Conservation (phyloP, 2,329 filamentous ascomycete species). For the Grosmannia huntii region DNA sequence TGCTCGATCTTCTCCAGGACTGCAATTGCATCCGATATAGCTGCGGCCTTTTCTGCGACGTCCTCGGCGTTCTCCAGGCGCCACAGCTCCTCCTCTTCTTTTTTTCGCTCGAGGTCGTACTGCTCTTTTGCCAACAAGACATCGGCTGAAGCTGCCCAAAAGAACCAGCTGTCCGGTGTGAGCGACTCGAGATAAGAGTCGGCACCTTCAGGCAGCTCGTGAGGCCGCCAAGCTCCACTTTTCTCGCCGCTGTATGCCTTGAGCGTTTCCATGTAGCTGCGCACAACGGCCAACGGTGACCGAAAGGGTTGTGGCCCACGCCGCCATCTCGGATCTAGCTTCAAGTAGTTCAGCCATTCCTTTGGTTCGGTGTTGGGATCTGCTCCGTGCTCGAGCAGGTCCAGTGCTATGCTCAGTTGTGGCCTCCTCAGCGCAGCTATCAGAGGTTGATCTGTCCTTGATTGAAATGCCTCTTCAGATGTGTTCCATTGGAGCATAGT, state of each 20-base stretch:
- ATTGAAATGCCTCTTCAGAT: conserved; percentile 35
- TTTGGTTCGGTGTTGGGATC: conserved; percentile 49
- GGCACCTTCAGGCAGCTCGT: conserved; percentile 21
- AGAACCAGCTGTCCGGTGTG: conserved; percentile 43
- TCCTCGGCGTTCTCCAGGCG: conserved; percentile 19
- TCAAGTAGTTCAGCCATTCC: no score
- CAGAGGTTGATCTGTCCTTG: conserved; percentile 49
- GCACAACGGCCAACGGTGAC: conserved; percentile 48
- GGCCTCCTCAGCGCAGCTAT: conserved; percentile 45
- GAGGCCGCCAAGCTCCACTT: conserved; percentile 14
- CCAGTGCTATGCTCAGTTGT: conserved; percentile 33
- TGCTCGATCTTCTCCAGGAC: conserved; percentile 43
- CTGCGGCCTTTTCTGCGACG: conserved; percentile 38
- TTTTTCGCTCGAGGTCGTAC: neutral
- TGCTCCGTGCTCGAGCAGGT: conserved; percentile 50
- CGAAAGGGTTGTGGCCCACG: conserved; percentile 8
- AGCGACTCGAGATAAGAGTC: conserved; percentile 42
- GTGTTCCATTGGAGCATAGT: conserved; percentile 27
- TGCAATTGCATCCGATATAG: conserved; percentile 35
- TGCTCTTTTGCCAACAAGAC: no score
- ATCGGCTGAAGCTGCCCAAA: conserved; percentile 32
- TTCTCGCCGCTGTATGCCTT: conserved; percentile 28
- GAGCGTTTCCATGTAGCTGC: conserved; percentile 35
- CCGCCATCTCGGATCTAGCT: no score
- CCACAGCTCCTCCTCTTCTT: conserved; percentile 21